Evolutionary conservation across 257 asterid genomes (phyloP), one percentile per base, ranked within the genome.

Genomic region (Linaria vulgaris): DNA sequence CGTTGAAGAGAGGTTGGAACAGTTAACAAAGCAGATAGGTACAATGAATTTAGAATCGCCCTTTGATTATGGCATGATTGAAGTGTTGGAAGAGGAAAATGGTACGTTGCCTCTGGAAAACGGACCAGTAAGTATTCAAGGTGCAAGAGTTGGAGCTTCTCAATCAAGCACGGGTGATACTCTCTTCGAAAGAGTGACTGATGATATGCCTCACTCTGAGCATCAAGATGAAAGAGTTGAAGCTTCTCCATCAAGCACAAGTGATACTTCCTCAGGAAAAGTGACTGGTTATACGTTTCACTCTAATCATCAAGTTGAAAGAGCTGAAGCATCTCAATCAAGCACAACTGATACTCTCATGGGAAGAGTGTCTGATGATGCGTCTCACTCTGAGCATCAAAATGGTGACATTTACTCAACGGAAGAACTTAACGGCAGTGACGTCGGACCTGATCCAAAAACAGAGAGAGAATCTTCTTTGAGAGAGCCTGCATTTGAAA

Each of bases 1-100:
- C 60, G 74, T 78, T 22, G 95, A 94, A 77, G 99, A 94, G 83
- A 88, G 99, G 73, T 67, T 94, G 82, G 97, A 84, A 67, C 80
- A 95, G 39, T 70, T 94, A 47, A 84, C 91, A 24, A 87, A 84
- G 78, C 91, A 81, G 80, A 74, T 88, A 63, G 70, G 74, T 64
- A 78, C 74, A 67, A 74, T 94, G 85, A 86, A 83, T 75, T 71
- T 85, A 22, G 91, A 82, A 62, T 70, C 79, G 55, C 81, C 83
- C 12, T 31, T 69, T 64, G 80, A 74, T 61, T 69, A 61, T 34
- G 80, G 70, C 69, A 63, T 68, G 63, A 77, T 59, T 70, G 91
- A 80, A 70, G 64, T 55, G 59, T 66, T 59, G 48, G 94, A 79
- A 71, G 89, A 80, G 66, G 76, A 72, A 67, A 74, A 78, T 61